Base-by-base conservation (phyloP, 768 basidiomycete species). In the Lepiota venenata region DNA sequence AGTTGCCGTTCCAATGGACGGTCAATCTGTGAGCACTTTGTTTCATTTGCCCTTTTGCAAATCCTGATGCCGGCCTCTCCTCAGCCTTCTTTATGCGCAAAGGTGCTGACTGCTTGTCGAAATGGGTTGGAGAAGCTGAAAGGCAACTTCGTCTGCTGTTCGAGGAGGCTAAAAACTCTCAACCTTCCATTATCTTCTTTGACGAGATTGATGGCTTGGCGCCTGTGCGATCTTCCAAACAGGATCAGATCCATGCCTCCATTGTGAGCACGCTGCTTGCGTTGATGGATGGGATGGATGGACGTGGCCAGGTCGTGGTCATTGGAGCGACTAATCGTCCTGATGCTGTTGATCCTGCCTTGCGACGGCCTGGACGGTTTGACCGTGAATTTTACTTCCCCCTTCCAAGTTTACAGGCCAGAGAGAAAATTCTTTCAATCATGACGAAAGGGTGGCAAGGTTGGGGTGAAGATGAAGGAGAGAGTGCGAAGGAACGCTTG, bases 211-310 rank as follows among this genome's bases (percentile, higher is more conserved):
- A 99, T 65, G 96, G 96, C 59, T 83, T 99, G 16, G 97, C 97
- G 11, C 97, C 97, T 1, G 96, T 98, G 2, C 87, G 97, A 43
- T 96, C 93, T n/a, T 91, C 92, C n/a, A 98, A 98, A 64, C 97
- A 98, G 63, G 97, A 98, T 66, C 96, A 99, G 70, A 98, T 98
- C 52, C 97, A 98, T 66, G 97, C 97, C 1, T 94, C 91, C 25
- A 93, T 99, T 59, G 97, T 99, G 6, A 93, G 91, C 47, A 98
- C 96, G 0, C 77, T 98, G 8, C 77, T 99, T 2, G 96, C 97
- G 1, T 78, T 98, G 41, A 98, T 98, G 97, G 97, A 98, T 67
- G 97, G 96, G 41, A 98, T 98, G 96, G 97, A 99, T 58, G 95
- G 95, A 1, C 83, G 97, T 49, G 95, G 94, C 1, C 94, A 98